A percentile compares a stretch with the other conserved stretches of the same genome.
Evolutionary conservation across 176 grass and related monocot genomes (phyloP).

Genomic region (Rhipidocladum racemiflorum): DNA sequence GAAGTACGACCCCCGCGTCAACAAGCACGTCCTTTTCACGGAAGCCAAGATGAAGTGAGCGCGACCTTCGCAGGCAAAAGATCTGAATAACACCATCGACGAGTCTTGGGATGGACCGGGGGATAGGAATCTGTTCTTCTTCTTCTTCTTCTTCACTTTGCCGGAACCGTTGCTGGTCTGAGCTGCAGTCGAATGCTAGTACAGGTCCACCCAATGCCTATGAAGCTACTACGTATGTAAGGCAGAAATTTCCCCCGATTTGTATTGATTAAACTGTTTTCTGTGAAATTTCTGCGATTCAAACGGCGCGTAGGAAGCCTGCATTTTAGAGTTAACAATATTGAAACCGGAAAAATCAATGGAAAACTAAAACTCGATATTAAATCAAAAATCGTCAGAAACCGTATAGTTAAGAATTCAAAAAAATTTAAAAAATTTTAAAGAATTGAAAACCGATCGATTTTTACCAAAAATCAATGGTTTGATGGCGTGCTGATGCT

Average conservation of each 20-base stretch:
- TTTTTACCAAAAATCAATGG: too few relatives aligned
- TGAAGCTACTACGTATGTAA: neutral
- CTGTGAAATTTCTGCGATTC: too few relatives aligned
- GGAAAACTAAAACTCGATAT: too few relatives aligned
- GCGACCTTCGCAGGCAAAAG: neutral
- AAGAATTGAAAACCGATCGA: too few relatives aligned
- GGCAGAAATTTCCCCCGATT: too few relatives aligned
- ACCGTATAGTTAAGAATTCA: too few relatives aligned
- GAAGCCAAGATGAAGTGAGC: constrained; percentile 72
- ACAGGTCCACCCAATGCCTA: neutral
- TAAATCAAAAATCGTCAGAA: too few relatives aligned
- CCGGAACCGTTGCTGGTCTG: neutral
- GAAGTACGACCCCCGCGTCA: constrained; percentile 65
- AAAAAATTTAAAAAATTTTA: too few relatives aligned
- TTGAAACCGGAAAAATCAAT: too few relatives aligned
- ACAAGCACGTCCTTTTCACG: constrained; percentile 69
- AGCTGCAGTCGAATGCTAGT: neutral
- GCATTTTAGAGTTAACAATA: too few relatives aligned
- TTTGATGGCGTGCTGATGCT: too few relatives aligned
- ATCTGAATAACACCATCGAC: neutral
- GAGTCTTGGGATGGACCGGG: neutral
- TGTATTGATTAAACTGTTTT: too few relatives aligned
- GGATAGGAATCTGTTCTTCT: neutral
- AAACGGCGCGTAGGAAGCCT: neutral
- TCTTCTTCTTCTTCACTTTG: neutral